These are phyloP conservation scores for Syncephalis plumigaleata DNA, from an alignment of 371 early-diverging fungal species.

Conservation along the genomic window DNA sequence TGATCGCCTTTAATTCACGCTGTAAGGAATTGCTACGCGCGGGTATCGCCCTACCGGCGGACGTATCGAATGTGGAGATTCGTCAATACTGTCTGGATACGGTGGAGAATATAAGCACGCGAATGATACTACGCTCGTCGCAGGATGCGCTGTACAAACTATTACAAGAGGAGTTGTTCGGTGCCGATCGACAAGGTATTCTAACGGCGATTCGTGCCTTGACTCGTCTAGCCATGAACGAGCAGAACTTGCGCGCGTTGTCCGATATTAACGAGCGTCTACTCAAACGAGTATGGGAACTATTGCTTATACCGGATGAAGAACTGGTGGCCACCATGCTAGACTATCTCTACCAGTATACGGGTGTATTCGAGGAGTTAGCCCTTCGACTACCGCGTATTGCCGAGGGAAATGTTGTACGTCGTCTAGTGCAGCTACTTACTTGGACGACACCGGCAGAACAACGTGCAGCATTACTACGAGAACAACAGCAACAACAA, in stretches of 20 bases:
- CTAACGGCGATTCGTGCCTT: slow-evolving; percentile 43
- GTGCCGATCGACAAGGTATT: slow-evolving; percentile 42
- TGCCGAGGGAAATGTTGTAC: slow-evolving; percentile 33
- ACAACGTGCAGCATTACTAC: slow-evolving; percentile 9
- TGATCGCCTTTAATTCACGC: slow-evolving; percentile 23
- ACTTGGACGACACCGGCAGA: slow-evolving; percentile 16
- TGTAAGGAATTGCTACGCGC: slow-evolving; percentile 35
- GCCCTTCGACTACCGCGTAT: slow-evolving; percentile 22
- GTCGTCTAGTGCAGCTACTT: slow-evolving; percentile 26
- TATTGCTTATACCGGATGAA: slow-evolving; percentile 52
- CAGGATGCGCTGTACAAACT: slow-evolving; percentile 17
- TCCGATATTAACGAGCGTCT: slow-evolving; percentile 25
- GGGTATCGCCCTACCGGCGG: slow-evolving; percentile 34
- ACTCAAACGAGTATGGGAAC: slow-evolving; percentile 37
- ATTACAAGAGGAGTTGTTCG: slow-evolving; percentile 23
- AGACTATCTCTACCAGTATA: slow-evolving; percentile 58
- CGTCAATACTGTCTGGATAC: slow-evolving; percentile 51
- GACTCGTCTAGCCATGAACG: slow-evolving; percentile 40
- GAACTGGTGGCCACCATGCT: slow-evolving; percentile 45
- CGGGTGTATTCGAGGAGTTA: slow-evolving; percentile 35
- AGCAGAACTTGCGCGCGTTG: slow-evolving; percentile 39
- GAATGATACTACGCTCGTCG: slow-evolving; percentile 16
- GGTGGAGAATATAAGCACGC: slow-evolving; percentile 45
- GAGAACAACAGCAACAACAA: slow-evolving; percentile 11
- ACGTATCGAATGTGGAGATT: slow-evolving; percentile 32